phyloP scores from a whole-genome alignment of 1,284 basidiomycete genomes.

The Cutaneotrichosporon sp. region DNA sequence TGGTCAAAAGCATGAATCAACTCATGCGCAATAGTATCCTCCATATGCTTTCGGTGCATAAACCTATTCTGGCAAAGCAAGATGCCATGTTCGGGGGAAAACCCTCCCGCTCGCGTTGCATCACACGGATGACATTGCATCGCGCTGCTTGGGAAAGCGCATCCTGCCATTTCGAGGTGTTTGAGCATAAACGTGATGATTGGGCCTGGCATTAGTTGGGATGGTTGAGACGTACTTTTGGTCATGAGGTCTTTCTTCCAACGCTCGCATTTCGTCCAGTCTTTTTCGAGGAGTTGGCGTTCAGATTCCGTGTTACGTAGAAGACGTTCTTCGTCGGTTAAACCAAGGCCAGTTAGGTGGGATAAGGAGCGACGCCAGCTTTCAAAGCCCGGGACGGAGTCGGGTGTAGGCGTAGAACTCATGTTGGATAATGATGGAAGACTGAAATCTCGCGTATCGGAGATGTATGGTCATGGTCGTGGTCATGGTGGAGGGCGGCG shows the following conservation, averaged over 20 bases:
- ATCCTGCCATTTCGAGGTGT: conserved; percentile 69
- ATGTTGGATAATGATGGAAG: not conserved
- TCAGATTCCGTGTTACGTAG: conserved; percentile 22
- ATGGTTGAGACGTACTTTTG: conserved; percentile 46
- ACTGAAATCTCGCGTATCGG: too few species aligned
- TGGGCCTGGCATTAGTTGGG: conserved; percentile 61
- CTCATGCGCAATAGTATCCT: conserved; percentile 90
- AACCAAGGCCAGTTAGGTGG: conserved; percentile 52
- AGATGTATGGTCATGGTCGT: not conserved
- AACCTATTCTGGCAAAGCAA: conserved; percentile 80
- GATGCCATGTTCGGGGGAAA: conserved; percentile 72
- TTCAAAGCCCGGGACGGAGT: conserved; percentile 43
- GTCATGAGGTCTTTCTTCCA: conserved; percentile 55
- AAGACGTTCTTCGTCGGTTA: conserved; percentile 43
- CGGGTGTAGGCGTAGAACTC: conserved; percentile 3
- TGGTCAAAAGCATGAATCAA: conserved; percentile 96
- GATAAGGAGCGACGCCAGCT: conserved; percentile 50
- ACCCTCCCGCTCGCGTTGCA: conserved; percentile 72
- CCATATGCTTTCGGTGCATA: conserved; percentile 79
- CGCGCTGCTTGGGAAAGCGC: conserved; percentile 64
- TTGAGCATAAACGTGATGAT: conserved; percentile 83
- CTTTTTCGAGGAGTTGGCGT: conserved; percentile 40
- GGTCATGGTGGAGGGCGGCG: not conserved
- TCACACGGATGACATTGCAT: conserved; percentile 82
- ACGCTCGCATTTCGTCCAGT: conserved; percentile 56